Percentiles rank a stretch among this genome's conserved stretches.
phyloP scores from a whole-genome alignment of 768 basidiomycete genomes.

The Tulasnella sp. region DNA sequence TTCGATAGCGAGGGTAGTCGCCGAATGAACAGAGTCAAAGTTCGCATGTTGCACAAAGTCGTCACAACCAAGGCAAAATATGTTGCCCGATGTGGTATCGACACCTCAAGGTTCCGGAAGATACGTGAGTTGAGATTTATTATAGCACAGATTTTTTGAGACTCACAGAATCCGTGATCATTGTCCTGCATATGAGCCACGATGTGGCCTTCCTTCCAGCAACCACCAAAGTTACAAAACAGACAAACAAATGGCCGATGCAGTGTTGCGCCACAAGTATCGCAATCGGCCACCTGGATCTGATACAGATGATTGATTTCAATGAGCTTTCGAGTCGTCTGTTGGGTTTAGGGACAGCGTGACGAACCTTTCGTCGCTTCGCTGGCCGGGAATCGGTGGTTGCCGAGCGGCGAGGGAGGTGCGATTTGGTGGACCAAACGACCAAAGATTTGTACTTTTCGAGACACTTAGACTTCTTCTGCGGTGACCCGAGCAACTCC shows the following conservation, averaged over 20 bases:
- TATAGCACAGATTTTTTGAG: background rate
- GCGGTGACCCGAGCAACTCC: conserved; percentile 10
- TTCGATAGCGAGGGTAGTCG: conserved; percentile 51
- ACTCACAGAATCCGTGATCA: conserved; percentile 64
- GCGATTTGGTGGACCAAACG: conserved; percentile 20
- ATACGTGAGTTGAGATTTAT: conserved; percentile 19
- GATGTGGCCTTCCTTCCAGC: conserved; percentile 63
- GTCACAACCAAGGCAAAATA: conserved; percentile 71
- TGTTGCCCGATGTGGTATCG: conserved; percentile 66
- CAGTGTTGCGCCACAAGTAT: conserved; percentile 53
- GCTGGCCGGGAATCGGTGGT: conserved; percentile 40
- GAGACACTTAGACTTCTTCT: background rate
- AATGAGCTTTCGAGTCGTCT: background rate
- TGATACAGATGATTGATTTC: conserved; percentile 33
- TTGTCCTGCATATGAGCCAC: conserved; percentile 53
- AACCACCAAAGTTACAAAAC: conserved; percentile 65
- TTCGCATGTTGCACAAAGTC: conserved; percentile 65
- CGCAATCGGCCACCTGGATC: conserved; percentile 61
- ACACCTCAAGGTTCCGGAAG: conserved; percentile 50
- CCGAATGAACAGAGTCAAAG: conserved; percentile 49
- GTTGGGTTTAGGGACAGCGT: background rate
- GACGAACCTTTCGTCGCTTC: conserved; percentile 63
- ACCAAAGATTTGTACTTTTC: conserved; percentile 23
- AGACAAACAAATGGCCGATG: conserved; percentile 69
- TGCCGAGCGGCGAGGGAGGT: background rate